Base-by-base conservation (phyloP, 192 early-diverging fungal species). In the Lobosporangium transversale region DNA sequence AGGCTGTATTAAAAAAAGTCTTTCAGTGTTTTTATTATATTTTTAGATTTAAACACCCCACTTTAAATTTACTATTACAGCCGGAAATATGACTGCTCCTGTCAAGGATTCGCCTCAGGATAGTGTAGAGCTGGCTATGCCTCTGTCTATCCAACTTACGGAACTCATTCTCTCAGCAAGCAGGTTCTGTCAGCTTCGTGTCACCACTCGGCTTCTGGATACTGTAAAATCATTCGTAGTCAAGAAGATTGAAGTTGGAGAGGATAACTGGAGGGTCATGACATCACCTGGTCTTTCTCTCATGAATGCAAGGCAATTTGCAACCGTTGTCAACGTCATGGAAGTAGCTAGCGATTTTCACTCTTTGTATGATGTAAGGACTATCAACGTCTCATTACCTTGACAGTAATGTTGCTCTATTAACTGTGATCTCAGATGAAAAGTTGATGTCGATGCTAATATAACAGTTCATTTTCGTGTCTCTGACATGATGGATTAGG, bases 251-350 rank as follows among this genome's bases (percentile, higher is more conserved):
- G 37, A 59, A 20, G 86, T 88, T 48, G 85, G 81, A 36, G 82
- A 82, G 44, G 89, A 92, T 60, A 94, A 94, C 63, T 94, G 92
- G 92, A 82, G 87, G 36, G 89, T 89, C n/a, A 90, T 89, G 62
- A 90, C 91, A 1, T 87, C 87, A 4, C 92, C 92, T 6, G 92
- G 92, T 0, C 81, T 91, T 0, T 90, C 90, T 21, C 70, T 94
- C 23, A 78, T 94, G n/a, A 94, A 92, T 59, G 76, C 81, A 14
- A 84, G 91, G 24, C 92, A 94, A 54, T 80, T 85, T 32, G 78
- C 85, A 0, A 81, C 84, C 2, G 69, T 84, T 29, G 62, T 83
- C 18, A 66, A 73, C 47, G 62, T 88, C 17, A 70, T 88, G 52
- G 85, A 86, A 27, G 53, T 79, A 2, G 73, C 78, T 11, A 79